Percentiles rank a stretch among this genome's conserved stretches.
Conservation (phyloP, 306 rosid genomes). For the Pachyrhizus erosus region DNA sequence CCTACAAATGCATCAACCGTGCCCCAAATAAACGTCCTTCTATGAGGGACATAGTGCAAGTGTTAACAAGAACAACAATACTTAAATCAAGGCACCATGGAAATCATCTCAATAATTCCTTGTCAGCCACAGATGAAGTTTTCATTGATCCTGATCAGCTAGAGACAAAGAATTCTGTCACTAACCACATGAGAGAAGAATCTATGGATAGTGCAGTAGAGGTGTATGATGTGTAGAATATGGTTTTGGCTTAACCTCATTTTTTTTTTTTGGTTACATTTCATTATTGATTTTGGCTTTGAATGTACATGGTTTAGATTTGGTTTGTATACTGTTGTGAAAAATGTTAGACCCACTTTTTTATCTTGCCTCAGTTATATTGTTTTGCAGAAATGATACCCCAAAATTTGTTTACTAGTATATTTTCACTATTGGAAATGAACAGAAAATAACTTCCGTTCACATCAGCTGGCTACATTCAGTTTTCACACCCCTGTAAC, state of each 20-base stretch:
- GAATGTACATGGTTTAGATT: constrained; percentile 21
- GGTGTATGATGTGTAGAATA: constrained; percentile 57
- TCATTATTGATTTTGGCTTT: constrained; percentile 30
- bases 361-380: not conserved
- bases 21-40: constrained; percentile 72
- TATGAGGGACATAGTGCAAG: constrained; percentile 79
- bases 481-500: no score
- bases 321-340: not conserved
- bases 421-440: no score
- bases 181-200: constrained; percentile 60
- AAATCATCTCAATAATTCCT: constrained; percentile 53
- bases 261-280: constrained; percentile 27
- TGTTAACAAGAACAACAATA: constrained; percentile 56
- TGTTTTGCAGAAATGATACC: constrained; percentile 29
- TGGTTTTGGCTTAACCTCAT: constrained; percentile 30
- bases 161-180: constrained; percentile 46
- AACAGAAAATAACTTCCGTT: no score
- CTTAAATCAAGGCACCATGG: constrained; percentile 55
- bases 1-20: constrained; percentile 70
- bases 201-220: constrained; percentile 65
- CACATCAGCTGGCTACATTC: no score
- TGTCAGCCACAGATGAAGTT: constrained; percentile 65
- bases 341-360: not conserved
- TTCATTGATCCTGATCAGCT: constrained; percentile 56
- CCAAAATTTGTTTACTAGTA: constrained; percentile 39